Evolutionary conservation across 129 eudicot species (phyloP).

Genomic region (Tanacetum coccineum): DNA sequence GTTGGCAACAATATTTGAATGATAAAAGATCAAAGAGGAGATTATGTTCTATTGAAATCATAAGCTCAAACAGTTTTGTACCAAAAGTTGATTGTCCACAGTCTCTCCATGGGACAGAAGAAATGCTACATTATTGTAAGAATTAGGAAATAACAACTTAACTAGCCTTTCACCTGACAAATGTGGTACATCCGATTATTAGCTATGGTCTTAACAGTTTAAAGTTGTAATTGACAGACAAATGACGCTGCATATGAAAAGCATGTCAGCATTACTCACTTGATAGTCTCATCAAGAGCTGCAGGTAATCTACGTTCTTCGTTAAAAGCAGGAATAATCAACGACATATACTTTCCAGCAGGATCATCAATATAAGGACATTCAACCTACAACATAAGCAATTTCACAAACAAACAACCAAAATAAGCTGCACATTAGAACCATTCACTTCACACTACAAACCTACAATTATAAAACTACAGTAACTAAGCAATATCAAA

Average conservation of each 20-base stretch:
- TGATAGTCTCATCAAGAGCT: slow-evolving; percentile 72
- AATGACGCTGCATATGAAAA: neutral
- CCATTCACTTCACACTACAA: neutral
- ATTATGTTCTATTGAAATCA: too few relatives aligned
- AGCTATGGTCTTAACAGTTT: neutral
- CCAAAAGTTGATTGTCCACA: too few relatives aligned
- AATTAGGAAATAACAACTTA: too few relatives aligned
- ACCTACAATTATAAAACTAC: neutral
- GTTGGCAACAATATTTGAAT: neutral
- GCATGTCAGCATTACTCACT: slow-evolving; percentile 34
- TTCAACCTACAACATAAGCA: slow-evolving; percentile 46
- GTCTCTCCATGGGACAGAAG: too few relatives aligned
- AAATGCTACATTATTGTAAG: too few relatives aligned
- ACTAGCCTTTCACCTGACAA: too few relatives aligned
- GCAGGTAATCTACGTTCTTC: slow-evolving; percentile 82
- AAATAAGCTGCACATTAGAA: neutral
- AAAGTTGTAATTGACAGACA: neutral
- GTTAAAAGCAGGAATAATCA: slow-evolving; percentile 76
- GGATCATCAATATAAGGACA: slow-evolving; percentile 67
- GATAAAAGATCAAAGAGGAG: neutral
- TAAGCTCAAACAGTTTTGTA: too few relatives aligned
- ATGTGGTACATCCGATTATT: too few relatives aligned
- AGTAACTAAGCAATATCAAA: neutral
- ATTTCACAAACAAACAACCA: neutral
- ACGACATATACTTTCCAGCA: slow-evolving; percentile 74